These are phyloP conservation scores for Spongospora subterranea DNA, from an alignment of 208 protist genomes.

Conservation along the genomic window DNA sequence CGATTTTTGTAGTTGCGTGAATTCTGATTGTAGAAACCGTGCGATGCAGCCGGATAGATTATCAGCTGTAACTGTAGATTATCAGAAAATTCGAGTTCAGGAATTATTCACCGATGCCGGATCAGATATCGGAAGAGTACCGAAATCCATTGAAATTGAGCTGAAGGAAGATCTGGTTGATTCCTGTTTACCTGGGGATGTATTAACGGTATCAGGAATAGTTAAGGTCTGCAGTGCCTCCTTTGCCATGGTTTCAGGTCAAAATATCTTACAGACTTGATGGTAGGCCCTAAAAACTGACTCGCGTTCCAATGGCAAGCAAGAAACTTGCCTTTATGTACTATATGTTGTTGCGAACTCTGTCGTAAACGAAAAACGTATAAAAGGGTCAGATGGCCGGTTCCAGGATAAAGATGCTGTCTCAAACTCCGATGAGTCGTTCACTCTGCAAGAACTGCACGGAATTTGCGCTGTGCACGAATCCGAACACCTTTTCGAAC, in stretches of 20 bases:
- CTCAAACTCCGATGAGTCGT: conserved; percentile 47
- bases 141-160: conserved; percentile 83
- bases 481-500: conserved; percentile 80
- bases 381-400: too few species aligned
- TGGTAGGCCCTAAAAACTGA: background rate
- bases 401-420: background rate
- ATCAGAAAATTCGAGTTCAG: conserved; percentile 83
- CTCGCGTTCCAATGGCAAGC: background rate
- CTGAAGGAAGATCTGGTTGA: conserved; percentile 82
- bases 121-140: conserved; percentile 78
- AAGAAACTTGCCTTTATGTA: conserved; percentile 70
- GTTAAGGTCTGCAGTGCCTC: conserved; percentile 74
- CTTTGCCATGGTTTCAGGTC: background rate
- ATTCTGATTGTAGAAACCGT: conserved; percentile 70
- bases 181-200: conserved; percentile 81
- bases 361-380: conserved; percentile 70
- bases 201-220: conserved; percentile 78
- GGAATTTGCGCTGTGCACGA: conserved; percentile 74
- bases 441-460: conserved; percentile 70
- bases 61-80: conserved; percentile 74
- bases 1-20: background rate
- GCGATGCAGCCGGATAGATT: conserved; percentile 71
- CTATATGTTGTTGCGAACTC: conserved; percentile 78
- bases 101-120: conserved; percentile 75
- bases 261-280: background rate